These are phyloP conservation scores for Trichoderma sp. DNA, from an alignment of 2,329 filamentous ascomycete genomes.

Conservation along the genomic window DNA sequence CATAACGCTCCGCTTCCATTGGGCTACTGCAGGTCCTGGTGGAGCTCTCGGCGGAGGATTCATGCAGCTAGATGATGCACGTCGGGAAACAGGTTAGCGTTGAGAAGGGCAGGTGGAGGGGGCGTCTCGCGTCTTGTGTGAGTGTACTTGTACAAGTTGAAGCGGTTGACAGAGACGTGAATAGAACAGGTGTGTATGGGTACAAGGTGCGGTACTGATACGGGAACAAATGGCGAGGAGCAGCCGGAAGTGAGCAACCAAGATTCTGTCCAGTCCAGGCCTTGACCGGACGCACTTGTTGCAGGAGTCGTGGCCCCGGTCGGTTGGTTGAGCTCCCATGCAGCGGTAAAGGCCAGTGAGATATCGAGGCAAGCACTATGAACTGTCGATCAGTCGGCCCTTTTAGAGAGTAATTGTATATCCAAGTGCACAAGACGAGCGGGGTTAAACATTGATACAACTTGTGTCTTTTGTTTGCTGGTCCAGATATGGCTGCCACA, in stretches of 20 bases:
- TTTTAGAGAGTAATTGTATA: background rate
- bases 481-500: background rate
- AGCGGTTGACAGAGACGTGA: background rate
- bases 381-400: background rate
- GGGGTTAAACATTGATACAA: background rate
- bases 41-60: background rate
- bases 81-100: background rate
- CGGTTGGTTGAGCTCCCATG: background rate
- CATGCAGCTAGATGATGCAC: background rate
- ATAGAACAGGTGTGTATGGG: background rate
- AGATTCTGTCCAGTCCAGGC: background rate
- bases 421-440: background rate
- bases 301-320: background rate
- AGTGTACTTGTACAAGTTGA: background rate
- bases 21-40: background rate
- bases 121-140: background rate
- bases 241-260: too few species aligned
- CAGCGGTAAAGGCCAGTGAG: background rate
- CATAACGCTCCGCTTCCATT: background rate
- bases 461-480: background rate
- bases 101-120: background rate
- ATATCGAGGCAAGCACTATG: background rate
- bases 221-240: background rate
- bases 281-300: background rate
- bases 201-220: background rate